A percentile compares a stretch with the other conserved stretches of the same genome.
These are phyloP conservation scores for Rhytidhysteron rufulum DNA, from an alignment of 2,329 filamentous ascomycete genomes.

Conservation along the genomic window DNA sequence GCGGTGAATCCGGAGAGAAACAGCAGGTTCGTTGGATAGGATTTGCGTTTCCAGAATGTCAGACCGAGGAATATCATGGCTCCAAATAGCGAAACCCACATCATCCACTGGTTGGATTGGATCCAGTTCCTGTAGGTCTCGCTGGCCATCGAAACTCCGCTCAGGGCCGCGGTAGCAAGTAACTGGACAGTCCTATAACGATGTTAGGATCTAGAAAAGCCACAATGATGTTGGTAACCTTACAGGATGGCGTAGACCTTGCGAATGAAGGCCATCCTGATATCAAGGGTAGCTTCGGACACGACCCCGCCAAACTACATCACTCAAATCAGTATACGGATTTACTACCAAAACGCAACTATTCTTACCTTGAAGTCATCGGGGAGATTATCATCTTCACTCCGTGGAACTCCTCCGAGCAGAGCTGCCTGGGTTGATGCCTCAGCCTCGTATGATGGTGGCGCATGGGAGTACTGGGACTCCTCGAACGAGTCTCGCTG, in stretches of 20 bases:
- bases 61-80: conserved; percentile 34
- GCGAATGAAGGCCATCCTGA: conserved; percentile 93
- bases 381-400: conserved; percentile 84
- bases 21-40: conserved; percentile 88
- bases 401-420: conserved; percentile 63
- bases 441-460: conserved; percentile 72
- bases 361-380: conserved; percentile 91
- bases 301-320: conserved; percentile 89
- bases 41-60: conserved; percentile 46
- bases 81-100: conserved; percentile 71
- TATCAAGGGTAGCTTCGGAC: conserved; percentile 88
- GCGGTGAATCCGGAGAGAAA: conserved; percentile 89
- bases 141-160: conserved; percentile 82
- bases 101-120: conserved; percentile 74
- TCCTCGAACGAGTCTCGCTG: conserved; percentile 84
- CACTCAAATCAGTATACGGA: too few relatives aligned
- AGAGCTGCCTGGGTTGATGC: conserved; percentile 56
- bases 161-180: conserved; percentile 75
- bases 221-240: conserved; percentile 24
- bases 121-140: conserved; percentile 79
- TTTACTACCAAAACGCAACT: too few relatives aligned
- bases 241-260: conserved; percentile 96
- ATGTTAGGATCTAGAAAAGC: conserved; percentile 1
- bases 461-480: conserved; percentile 64
- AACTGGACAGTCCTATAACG: conserved; percentile 74